Base-by-base conservation (phyloP, 495 filamentous ascomycete species). In the Ramalina intermedia region DNA sequence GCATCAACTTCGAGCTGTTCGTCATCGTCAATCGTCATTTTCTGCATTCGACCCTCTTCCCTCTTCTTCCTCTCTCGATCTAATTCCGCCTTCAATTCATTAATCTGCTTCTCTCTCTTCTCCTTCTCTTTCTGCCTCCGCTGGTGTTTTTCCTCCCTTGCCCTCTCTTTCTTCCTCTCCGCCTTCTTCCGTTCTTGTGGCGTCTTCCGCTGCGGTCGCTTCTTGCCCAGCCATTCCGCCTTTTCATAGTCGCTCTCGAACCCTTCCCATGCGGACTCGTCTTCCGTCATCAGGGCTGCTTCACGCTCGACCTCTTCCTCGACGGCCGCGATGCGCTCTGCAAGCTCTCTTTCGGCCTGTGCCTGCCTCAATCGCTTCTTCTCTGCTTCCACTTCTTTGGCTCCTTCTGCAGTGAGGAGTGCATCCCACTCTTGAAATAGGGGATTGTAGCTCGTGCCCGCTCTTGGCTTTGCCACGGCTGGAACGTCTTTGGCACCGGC, bases 381-480 rank as follows among this genome's bases (percentile, higher is more conserved):
- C 64, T 96, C 93, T 3, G 79, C 75, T 49, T 80, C 80, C 2
- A 96, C 75, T 27, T 81, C 90, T 63, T 83, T 82, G 45, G 78
- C 70, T 24, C 86, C 85, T 60, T 87, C 84, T 26, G 75, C 71
- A 17, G 74, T 71, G 37, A 94, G 66, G 5, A 90, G 74, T 11
- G 73, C 69, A 47, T 85, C 79, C 74, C 90, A 98, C 44, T 94
- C 86, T 49, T 78, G 72, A 49, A 90, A 91, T 7, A 71, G 68
- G 0, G 91, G 91, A 57, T 98, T 98, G 63, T 98, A 98, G 60
- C 85, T 93, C 59, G 77, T 82, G 38, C 85, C 88, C 2, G 79
- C 85, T 16, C 76, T 76, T 3, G 91, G 91, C 49, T 74, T 80
- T 50, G 73, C 69, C 6, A 96, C 82, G n/a, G 86, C 78, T 2